Percentiles rank a stretch among this genome's conserved stretches.
Evolutionary conservation across 2,329 filamentous ascomycete genomes (phyloP).

Genomic region (Seiridium unicorne): DNA sequence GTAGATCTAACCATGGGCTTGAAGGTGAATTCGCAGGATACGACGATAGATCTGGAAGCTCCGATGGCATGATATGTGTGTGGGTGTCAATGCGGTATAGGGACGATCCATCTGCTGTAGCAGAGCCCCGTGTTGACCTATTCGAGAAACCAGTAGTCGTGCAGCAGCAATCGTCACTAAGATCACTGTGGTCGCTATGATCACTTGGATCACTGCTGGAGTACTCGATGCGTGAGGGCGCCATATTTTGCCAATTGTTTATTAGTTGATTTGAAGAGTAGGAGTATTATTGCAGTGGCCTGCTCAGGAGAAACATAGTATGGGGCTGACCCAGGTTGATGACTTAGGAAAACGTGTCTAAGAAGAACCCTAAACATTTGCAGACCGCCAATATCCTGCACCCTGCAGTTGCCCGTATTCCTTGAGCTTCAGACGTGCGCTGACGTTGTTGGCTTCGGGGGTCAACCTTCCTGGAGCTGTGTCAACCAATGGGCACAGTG

Average conservation of each 20-base stretch:
- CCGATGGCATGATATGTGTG: slow-evolving; percentile 34
- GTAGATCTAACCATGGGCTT: slow-evolving; percentile 30
- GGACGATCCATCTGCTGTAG: slow-evolving; percentile 11
- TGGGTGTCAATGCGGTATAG: slow-evolving; percentile 34
- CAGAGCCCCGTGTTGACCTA: background rate
- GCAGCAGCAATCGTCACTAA: slow-evolving; percentile 10
- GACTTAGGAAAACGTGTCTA: too few relatives aligned
- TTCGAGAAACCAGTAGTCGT: background rate
- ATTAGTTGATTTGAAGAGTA: background rate
- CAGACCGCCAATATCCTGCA: background rate
- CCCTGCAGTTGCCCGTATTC: background rate
- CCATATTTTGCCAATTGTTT: slow-evolving; percentile 8
- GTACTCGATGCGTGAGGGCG: slow-evolving; percentile 16
- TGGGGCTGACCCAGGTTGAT: too few relatives aligned
- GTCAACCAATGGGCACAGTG: slow-evolving; percentile 2
- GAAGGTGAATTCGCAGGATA: slow-evolving; percentile 43
- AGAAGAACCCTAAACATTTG: background rate
- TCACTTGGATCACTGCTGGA: slow-evolving; percentile 1
- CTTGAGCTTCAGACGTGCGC: background rate
- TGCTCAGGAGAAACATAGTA: too few relatives aligned
- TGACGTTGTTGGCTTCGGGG: slow-evolving; percentile 6
- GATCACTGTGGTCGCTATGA: slow-evolving; percentile 2
- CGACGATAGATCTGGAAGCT: slow-evolving; percentile 37
- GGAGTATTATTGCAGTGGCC: background rate
- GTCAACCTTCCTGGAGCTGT: background rate